phyloP scores from a whole-genome alignment of 2,329 filamentous ascomycete genomes.

The Didymella arachidicola region DNA sequence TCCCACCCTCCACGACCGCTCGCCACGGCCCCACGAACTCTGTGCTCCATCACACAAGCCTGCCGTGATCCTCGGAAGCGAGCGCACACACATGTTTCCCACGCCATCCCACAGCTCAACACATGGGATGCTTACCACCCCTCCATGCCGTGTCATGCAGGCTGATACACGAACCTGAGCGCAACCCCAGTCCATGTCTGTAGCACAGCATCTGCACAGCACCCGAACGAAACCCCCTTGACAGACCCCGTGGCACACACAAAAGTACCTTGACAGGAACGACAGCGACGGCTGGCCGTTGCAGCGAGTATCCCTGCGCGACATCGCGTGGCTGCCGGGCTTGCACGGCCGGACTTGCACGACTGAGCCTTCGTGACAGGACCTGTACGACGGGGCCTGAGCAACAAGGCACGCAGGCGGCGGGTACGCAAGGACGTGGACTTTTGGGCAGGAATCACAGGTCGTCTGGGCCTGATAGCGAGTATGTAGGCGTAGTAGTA shows the following conservation, averaged over 20 bases:
- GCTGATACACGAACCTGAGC: conserved; percentile 7
- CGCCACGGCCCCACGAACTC: conserved; percentile 1
- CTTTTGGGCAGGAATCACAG: background rate
- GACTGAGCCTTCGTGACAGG: conserved; percentile 10
- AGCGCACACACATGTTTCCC: conserved; percentile 5
- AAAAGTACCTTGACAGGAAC: conserved; percentile 15
- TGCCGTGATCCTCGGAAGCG: conserved; percentile 12
- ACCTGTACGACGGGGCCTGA: background rate
- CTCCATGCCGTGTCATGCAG: conserved; percentile 1
- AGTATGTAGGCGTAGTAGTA: background rate
- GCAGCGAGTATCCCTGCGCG: conserved; percentile 17
- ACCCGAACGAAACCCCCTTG: conserved; percentile 11
- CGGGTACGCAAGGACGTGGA: conserved; percentile 5
- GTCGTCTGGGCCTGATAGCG: background rate
- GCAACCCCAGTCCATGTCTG: background rate
- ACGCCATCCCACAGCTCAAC: background rate
- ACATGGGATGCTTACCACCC: conserved; percentile 7
- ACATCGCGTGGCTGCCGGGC: conserved; percentile 10
- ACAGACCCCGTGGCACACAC: conserved; percentile 9
- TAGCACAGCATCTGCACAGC: conserved; percentile 1
- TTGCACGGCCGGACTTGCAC: background rate
- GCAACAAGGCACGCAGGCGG: background rate
- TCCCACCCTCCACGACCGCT: background rate
- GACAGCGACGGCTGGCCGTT: conserved; percentile 1
- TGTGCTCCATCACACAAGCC: background rate